Conservation (phyloP, 345 rosid genomes). For the Moricandia moricandioides region DNA sequence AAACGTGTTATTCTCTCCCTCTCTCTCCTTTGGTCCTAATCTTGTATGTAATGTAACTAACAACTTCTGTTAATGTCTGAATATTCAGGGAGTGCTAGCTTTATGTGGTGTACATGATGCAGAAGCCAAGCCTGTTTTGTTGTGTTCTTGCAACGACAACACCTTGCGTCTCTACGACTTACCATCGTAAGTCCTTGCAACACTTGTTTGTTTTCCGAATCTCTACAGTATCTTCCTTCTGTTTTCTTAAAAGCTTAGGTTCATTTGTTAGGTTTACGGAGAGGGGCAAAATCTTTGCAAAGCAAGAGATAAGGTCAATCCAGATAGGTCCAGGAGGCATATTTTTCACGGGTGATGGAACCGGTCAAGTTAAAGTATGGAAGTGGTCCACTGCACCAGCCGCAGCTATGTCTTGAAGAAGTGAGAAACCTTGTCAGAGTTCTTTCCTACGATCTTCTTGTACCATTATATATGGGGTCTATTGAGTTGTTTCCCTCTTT, state of each 20-base stretch:
- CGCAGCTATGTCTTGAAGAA: conserved; percentile 32
- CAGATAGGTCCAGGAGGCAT: conserved; percentile 79
- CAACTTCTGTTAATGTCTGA: background rate
- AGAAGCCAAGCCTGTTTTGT: conserved; percentile 78
- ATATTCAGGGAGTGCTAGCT: conserved; percentile 62
- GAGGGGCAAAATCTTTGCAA: conserved; percentile 83
- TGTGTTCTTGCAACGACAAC: conserved; percentile 78
- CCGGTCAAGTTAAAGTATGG: conserved; percentile 95
- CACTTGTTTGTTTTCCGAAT: background rate
- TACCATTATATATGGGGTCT: conserved; percentile 22
- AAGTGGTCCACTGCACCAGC: conserved; percentile 55
- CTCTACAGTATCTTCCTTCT: background rate
- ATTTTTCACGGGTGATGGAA: conserved; percentile 92
- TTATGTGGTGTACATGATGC: conserved; percentile 80
- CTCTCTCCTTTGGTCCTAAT: background rate
- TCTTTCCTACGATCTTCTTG: conserved; percentile 25
- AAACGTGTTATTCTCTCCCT: background rate
- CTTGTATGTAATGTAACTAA: conserved; percentile 5
- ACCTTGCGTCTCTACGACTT: conserved; percentile 70
- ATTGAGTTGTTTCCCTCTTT: background rate
- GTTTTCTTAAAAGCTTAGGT: background rate
- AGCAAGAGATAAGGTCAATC: conserved; percentile 78
- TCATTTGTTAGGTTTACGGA: conserved; percentile 62
- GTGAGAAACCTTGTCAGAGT: background rate
- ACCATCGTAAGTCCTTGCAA: conserved; percentile 74